These are phyloP conservation scores for Leccinum variicolor DNA, from an alignment of 768 basidiomycete species.

Conservation along the genomic window DNA sequence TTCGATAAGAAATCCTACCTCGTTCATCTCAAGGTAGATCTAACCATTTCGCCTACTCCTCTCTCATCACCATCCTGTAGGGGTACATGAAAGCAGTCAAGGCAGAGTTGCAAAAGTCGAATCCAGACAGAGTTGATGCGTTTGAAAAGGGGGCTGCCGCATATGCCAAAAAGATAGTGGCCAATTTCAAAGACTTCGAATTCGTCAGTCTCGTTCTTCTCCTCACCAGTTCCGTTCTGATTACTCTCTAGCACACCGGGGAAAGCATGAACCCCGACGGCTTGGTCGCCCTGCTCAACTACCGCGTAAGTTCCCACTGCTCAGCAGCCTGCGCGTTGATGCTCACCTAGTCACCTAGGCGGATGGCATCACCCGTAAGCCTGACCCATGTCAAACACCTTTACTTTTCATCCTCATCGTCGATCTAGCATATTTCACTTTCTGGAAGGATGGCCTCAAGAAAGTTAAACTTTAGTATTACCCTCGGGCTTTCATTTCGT, in stretches of 20 bases:
- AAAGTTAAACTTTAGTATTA: conserved; percentile 58
- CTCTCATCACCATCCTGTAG: conserved; percentile 34
- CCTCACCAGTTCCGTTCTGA: background rate
- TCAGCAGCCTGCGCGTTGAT: background rate
- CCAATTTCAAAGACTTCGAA: conserved; percentile 91
- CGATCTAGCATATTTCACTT: conserved; percentile 75
- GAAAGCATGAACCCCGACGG: conserved; percentile 83
- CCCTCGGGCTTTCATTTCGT: background rate
- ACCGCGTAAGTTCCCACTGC: conserved; percentile 53
- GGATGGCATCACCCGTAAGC: conserved; percentile 81
- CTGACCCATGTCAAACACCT: background rate
- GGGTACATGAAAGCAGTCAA: conserved; percentile 95
- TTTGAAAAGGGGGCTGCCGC: conserved; percentile 81
- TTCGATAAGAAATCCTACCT: conserved; percentile 94
- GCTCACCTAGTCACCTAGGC: conserved; percentile 39
- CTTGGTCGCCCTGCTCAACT: conserved; percentile 94
- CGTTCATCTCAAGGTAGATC: conserved; percentile 68
- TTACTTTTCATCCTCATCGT: conserved; percentile 5
- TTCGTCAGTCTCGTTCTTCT: conserved; percentile 55
- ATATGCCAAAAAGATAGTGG: conserved; percentile 86
- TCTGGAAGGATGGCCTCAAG: conserved; percentile 96
- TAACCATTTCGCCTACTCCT: background rate
- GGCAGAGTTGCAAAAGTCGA: conserved; percentile 47
- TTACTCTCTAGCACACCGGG: conserved; percentile 55
- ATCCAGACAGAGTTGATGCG: conserved; percentile 58